Base-by-base conservation (phyloP, 2,329 filamentous ascomycete genomes). In the Colletotrichum siamense region DNA sequence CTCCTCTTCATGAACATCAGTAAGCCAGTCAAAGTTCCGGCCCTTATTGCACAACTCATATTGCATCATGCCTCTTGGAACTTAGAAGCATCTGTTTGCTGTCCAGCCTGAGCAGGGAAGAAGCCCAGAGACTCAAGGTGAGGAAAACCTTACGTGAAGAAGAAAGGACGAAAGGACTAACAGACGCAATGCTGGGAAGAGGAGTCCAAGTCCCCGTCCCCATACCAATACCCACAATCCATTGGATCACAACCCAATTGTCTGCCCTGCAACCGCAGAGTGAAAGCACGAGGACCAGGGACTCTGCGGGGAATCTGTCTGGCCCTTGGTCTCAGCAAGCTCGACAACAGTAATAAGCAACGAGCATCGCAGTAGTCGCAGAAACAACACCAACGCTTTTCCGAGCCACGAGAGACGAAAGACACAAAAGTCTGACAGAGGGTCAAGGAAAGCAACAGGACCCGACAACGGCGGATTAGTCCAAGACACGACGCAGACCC, bases 161-260 rank as follows among this genome's bases (percentile, higher is more conserved):
- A 73, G 73, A 68, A 73, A 59, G 26, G 36, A 52, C 32, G 34
- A 70, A 52, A 64, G 52, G 44, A 69, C 70, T 73, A 44, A 69
- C 22, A 49, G 28, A 71, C 28, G 39, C 16, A 71, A 71, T 55
- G 69, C 61, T 65, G 30, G 39, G 24, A 55, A 71, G 69, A 39
- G 24, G 36, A 65, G 30, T 26, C 7, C 13, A 73, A 63, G 32
- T 63, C 44, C n/a, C 44, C 34, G 32, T 57, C 44, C 44, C 44
- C 34, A 63, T 28, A 18, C 22, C 16, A 4, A 66, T 22, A 61
- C 30, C 59, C 67, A 71, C 67, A 22, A 34, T 32, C 26, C n/a
- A 69, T 69, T 69, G 66, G 67, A 24, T 61, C 15, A 13, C 18
- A 49, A 22, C 30, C 30, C 26, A 36, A 16, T 36, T 61, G 44